Conservation (phyloP, 345 rosid species). For the Ceriops zippeliana region DNA sequence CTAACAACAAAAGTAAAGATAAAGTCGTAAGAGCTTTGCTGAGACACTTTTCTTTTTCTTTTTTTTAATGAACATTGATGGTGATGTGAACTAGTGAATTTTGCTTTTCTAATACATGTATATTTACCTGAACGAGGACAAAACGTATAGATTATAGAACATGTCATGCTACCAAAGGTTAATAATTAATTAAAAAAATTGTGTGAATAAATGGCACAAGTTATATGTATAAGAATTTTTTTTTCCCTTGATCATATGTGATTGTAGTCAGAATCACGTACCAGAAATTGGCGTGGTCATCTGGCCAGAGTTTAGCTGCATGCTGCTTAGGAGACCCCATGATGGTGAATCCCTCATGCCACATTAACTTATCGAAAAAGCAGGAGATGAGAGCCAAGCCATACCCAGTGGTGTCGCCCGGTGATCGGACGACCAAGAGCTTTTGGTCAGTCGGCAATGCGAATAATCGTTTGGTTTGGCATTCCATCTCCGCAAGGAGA, state of each 20-base stretch:
- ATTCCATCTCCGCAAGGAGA: slow-evolving; percentile 7
- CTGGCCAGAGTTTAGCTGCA: slow-evolving; percentile 21
- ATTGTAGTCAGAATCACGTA: not conserved
- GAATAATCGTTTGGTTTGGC: slow-evolving; percentile 10
- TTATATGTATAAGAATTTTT: no score
- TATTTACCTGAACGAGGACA: no score
- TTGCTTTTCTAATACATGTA: no score
- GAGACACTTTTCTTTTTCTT: no score
- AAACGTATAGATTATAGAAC: no score
- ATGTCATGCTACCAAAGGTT: no score
- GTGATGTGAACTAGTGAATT: no score
- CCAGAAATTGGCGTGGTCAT: slow-evolving; percentile 12
- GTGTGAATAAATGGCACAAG: no score
- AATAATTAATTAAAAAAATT: no score
- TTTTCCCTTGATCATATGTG: not conserved
- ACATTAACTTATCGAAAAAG: slow-evolving; percentile 22
- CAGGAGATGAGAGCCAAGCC: slow-evolving; percentile 14
- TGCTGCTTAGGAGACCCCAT: slow-evolving; percentile 21
- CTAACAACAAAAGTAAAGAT: no score
- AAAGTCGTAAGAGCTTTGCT: no score
- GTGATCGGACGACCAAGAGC: slow-evolving; percentile 15
- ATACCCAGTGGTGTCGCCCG: slow-evolving; percentile 16
- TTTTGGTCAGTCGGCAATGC: slow-evolving; percentile 16
- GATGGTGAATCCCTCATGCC: slow-evolving; percentile 30
- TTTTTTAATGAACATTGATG: no score